Conservation (phyloP, 441 rosid species). For the Erodium moschatum region DNA sequence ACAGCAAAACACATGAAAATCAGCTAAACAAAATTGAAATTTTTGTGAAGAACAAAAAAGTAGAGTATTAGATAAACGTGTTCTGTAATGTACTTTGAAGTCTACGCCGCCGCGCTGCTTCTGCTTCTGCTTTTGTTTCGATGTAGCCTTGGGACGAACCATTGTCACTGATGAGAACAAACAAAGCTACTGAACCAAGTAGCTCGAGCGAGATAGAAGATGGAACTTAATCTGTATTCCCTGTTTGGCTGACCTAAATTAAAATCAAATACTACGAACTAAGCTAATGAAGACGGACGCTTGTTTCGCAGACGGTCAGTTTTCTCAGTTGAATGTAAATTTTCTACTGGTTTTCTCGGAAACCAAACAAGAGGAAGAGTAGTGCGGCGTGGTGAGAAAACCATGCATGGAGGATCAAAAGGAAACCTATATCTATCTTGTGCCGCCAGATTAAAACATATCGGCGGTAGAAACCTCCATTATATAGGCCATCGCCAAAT, state of each 20-base stretch:
- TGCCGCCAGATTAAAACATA: background rate
- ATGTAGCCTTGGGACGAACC: constrained; percentile 18
- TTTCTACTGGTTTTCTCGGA: constrained; percentile 1
- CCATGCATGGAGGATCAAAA: background rate
- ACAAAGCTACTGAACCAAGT: background rate
- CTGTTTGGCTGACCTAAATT: constrained; percentile 8
- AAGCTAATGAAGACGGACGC: background rate
- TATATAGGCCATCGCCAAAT: background rate
- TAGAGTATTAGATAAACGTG: background rate
- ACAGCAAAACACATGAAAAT: background rate
- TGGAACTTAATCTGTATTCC: constrained; percentile 1
- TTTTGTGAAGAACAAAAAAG: too few relatives aligned
- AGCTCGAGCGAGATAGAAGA: background rate
- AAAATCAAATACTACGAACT: background rate
- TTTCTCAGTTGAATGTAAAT: background rate
- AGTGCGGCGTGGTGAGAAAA: background rate
- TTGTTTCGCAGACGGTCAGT: background rate
- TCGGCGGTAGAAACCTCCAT: background rate
- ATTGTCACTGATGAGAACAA: constrained; percentile 4
- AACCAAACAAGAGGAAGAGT: background rate
- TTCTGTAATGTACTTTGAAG: constrained; percentile 11
- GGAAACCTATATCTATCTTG: background rate
- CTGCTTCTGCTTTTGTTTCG: constrained; percentile 14
- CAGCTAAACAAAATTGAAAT: background rate
- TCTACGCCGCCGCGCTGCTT: constrained; percentile 17